Base-by-base conservation (phyloP, 139 green algal species). In the Chlorella sp. region DNA sequence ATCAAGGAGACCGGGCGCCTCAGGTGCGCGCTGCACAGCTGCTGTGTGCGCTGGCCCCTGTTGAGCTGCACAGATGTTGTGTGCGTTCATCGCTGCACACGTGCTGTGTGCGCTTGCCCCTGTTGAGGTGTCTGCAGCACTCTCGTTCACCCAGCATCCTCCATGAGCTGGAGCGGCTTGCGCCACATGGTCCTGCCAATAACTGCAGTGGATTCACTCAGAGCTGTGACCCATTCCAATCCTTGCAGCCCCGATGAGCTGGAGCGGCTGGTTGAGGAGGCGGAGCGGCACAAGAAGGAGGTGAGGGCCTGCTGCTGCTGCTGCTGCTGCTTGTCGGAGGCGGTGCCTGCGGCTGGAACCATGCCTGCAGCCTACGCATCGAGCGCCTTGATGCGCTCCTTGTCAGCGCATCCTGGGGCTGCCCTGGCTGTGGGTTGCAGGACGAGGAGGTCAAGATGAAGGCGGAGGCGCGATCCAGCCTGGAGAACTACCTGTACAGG, bases 1-100 rank as follows among this genome's bases (percentile, higher is more conserved):
- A 99, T 99, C 91, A 99, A 99, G 78, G 97, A 99, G 91, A 99
- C 99, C 94, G 97, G 97, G 23, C 91, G 96, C 6, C 91, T 99
- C 41, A 81, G 74, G 74, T 70, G 34, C 16, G 70, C 64, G n/a
- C 25, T 67, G n/a, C n/a, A n/a, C n/a, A n/a, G n/a, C n/a, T n/a
- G n/a, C n/a, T n/a, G n/a, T n/a, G n/a, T n/a, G n/a, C n/a, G n/a
- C n/a, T n/a, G n/a, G n/a, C n/a, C n/a, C n/a, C n/a, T n/a, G n/a
- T n/a, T n/a, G n/a, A n/a, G n/a, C n/a, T n/a, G n/a, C n/a, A n/a
- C n/a, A n/a, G n/a, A n/a, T n/a, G n/a, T n/a, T n/a, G n/a, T n/a
- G n/a, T n/a, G n/a, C n/a, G n/a, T n/a, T n/a, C n/a, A n/a, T n/a
- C n/a, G n/a, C n/a, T n/a, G n/a, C n/a, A n/a, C n/a, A n/a, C n/a